Base-by-base conservation (phyloP, 2,329 filamentous ascomycete species). In the Helotiales sp. region DNA sequence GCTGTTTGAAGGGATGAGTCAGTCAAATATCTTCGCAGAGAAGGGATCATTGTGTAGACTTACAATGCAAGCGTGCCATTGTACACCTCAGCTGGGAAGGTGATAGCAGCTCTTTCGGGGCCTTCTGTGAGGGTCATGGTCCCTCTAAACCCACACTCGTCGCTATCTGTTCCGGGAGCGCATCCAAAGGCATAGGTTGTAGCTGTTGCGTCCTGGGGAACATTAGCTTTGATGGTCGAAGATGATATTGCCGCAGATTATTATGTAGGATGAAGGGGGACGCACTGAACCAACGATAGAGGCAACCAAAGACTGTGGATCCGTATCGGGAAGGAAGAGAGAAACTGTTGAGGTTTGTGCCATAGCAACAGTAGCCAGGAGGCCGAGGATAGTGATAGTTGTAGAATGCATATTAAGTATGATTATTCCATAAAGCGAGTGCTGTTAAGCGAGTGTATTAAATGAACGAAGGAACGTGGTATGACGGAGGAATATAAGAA, bases 141-240 rank as follows among this genome's bases (percentile, higher is more conserved):
- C 1, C 54, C 55, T 0, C 19, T n/a, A 13, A 63, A 44, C 2
- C 60, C 62, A 29, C 63, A 66, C 6, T 52, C 51, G 44, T 51
- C 24, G 42, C n/a, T n/a, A 24, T 52, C 56, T 13, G 54, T 55
- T 1, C 25, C 44, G 13, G 57, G 51, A 5, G 51, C 42, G 48
- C 64, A 67, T 50, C 52, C 19, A 2, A 67, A 15, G 17, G 60
- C 59, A 40, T 65, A 67, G n/a, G 64, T 67, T 30, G 63, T 67
- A 2, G 62, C 57, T 3, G 57, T 54, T 8, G 60, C 52, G n/a
- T 64, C 64, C 60, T 65, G 42, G n/a, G 19, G 31, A 25, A 4
- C 12, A 22, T 31, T 25, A 58, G 51, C 8, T 34, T 31, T n/a
- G 3, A 27, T 27, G 27, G n/a, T 54, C 24, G 10, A 29, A 15